phyloP scores from a whole-genome alignment of 176 grass and related monocot genomes.

The Leersia perrieri region DNA sequence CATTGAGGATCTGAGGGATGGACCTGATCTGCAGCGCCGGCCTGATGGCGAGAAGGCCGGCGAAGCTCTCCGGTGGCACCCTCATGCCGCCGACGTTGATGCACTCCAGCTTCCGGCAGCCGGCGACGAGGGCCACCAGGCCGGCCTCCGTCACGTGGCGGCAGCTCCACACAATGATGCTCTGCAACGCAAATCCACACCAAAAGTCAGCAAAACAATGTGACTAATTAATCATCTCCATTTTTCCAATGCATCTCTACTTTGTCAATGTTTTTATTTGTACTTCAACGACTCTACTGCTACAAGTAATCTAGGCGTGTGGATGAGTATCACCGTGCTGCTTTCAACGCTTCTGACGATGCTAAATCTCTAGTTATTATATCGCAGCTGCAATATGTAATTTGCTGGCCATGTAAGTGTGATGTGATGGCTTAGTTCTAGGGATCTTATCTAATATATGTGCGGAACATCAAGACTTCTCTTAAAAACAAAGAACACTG shows the following conservation, averaged over 20 bases:
- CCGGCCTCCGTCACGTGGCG: slow-evolving; percentile 82
- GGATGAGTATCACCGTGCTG: not conserved
- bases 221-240: not conserved
- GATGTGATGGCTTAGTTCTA: not conserved
- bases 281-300: not conserved
- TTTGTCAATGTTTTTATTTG: not conserved
- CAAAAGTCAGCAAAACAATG: not conserved
- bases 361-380: not conserved
- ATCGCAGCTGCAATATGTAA: not conserved
- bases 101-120: slow-evolving; percentile 67
- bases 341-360: not conserved
- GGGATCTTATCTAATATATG: not conserved
- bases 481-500: not conserved
- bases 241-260: not conserved
- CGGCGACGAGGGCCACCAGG: slow-evolving; percentile 67
- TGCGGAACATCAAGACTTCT: not conserved
- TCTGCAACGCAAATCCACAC: slow-evolving; percentile 33
- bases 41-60: slow-evolving; percentile 61
- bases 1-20: slow-evolving; percentile 51
- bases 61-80: slow-evolving; percentile 71
- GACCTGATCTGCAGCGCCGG: slow-evolving; percentile 78
- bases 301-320: not conserved
- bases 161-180: slow-evolving; percentile 88
- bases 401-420: not conserved
- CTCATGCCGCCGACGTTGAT: slow-evolving; percentile 92